Percentiles rank a stretch among this genome's conserved stretches.
These are phyloP conservation scores for Ampelocalamus luodianensis DNA, from an alignment of 176 grass and related monocot genomes.

Conservation along the genomic window DNA sequence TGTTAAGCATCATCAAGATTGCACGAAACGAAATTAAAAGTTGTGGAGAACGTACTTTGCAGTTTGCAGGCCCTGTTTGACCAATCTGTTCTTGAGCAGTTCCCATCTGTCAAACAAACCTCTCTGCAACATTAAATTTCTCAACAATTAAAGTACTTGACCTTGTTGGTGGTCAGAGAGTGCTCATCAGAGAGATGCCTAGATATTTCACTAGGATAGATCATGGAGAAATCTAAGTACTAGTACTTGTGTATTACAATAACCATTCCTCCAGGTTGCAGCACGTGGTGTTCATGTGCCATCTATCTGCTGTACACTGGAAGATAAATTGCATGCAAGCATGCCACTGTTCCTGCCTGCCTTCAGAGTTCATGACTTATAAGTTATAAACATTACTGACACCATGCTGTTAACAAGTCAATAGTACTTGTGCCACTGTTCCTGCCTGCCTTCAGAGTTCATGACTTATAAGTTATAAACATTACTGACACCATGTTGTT, in stretches of 20 bases:
- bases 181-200: slow-evolving; percentile 12
- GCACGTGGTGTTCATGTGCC: slow-evolving; percentile 46
- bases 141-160: slow-evolving; percentile 31
- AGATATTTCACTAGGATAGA: slow-evolving; percentile 26
- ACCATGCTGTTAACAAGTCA: slow-evolving; percentile 23
- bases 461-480: neutral
- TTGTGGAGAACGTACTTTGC: neutral
- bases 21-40: slow-evolving; percentile 30
- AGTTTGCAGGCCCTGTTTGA: slow-evolving; percentile 18
- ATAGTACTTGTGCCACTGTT: slow-evolving; percentile 10
- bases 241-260: neutral
- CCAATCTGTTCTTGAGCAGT: neutral
- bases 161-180: slow-evolving; percentile 32
- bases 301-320: neutral
- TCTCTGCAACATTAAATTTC: neutral
- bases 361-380: neutral
- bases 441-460: neutral
- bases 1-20: neutral
- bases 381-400: neutral
- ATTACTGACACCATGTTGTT: slow-evolving; percentile 20
- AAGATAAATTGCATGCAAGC: neutral
- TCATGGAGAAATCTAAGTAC: slow-evolving; percentile 38
- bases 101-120: slow-evolving; percentile 2
- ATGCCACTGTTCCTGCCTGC: neutral
- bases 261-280: slow-evolving; percentile 21